Percentiles rank a stretch among this genome's conserved stretches.
These are phyloP conservation scores for Arabis hirsuta DNA, from an alignment of 345 rosid species.

Conservation along the genomic window DNA sequence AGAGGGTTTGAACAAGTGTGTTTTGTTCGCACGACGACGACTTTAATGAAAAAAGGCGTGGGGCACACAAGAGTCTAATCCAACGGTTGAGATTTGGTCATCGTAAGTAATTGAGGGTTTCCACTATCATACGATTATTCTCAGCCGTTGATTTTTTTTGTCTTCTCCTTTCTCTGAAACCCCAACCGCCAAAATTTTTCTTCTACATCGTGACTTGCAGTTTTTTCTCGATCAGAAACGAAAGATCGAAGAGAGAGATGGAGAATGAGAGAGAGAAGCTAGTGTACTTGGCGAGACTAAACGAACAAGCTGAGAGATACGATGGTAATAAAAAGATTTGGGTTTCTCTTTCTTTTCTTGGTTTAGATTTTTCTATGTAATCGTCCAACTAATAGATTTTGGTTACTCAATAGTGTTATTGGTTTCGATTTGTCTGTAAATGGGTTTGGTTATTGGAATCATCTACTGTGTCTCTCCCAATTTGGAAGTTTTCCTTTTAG, in stretches of 20 bases:
- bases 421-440: neutral
- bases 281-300: slow-evolving; percentile 80
- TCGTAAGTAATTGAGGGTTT: slow-evolving; percentile 13
- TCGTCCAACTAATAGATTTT: neutral
- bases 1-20: slow-evolving; percentile 5
- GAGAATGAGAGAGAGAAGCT: slow-evolving; percentile 76
- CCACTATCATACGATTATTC: slow-evolving; percentile 24
- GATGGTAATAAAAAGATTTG: slow-evolving; percentile 53
- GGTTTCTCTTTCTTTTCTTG: neutral
- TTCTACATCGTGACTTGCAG: slow-evolving; percentile 3
- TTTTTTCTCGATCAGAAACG: slow-evolving; percentile 24
- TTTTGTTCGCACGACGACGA: slow-evolving; percentile 31
- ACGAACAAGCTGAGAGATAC: slow-evolving; percentile 91
- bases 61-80: slow-evolving; percentile 24
- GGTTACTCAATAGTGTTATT: neutral
- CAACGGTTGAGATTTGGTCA: slow-evolving; percentile 32
- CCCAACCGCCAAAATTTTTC: slow-evolving; percentile 46
- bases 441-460: neutral
- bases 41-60: slow-evolving; percentile 18
- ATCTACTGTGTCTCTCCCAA: neutral
- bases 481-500: neutral
- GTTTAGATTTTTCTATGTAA: neutral
- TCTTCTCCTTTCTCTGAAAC: slow-evolving; percentile 34
- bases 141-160: slow-evolving; percentile 36
- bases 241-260: slow-evolving; percentile 43